phyloP scores from a whole-genome alignment of 2,329 filamentous ascomycete genomes.

The Geosmithia putterillii region DNA sequence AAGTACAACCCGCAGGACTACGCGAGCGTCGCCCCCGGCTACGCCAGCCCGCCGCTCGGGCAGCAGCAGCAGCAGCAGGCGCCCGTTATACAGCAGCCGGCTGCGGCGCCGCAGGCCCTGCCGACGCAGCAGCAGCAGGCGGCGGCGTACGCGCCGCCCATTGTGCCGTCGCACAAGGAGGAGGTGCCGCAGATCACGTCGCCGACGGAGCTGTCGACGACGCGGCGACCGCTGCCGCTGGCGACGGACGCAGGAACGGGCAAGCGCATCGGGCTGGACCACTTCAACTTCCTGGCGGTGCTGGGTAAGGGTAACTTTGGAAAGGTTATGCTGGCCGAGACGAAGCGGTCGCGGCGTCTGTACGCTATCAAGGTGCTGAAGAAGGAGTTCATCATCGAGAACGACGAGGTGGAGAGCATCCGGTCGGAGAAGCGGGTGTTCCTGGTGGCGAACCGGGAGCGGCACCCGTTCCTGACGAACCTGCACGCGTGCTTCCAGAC shows the following conservation, averaged over 20 bases:
- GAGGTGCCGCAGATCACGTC: constrained; percentile 24
- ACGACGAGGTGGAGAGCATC: constrained; percentile 97
- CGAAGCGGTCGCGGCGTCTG: constrained; percentile 79
- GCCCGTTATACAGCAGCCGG: constrained; percentile 21
- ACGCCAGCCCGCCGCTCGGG: constrained; percentile 17
- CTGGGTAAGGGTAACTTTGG: constrained; percentile 98
- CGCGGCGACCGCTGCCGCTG: constrained; percentile 51
- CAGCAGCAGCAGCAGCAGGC: constrained; percentile 19
- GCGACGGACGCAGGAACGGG: constrained; percentile 63
- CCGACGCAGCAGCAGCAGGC: constrained; percentile 12
- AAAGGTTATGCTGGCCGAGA: constrained; percentile 98
- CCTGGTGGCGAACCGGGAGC: constrained; percentile 90
- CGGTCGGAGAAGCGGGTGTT: constrained; percentile 97
- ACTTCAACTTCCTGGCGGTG: constrained; percentile 98
- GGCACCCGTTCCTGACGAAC: constrained; percentile 89
- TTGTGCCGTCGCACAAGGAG: constrained; percentile 20
- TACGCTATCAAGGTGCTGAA: constrained; percentile 99
- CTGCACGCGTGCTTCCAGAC: constrained; percentile 98
- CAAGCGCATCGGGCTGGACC: constrained; percentile 82
- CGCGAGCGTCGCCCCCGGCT: constrained; percentile 43
- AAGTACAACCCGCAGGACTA: constrained; percentile 73
- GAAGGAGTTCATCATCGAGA: constrained; percentile 99
- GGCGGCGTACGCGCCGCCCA: constrained; percentile 9
- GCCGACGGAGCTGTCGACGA: constrained; percentile 13
- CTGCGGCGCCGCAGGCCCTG: constrained; percentile 12